Evolutionary conservation across 192 early-diverging fungal species (phyloP).

Genomic region (Dimargaris xerosporica): DNA sequence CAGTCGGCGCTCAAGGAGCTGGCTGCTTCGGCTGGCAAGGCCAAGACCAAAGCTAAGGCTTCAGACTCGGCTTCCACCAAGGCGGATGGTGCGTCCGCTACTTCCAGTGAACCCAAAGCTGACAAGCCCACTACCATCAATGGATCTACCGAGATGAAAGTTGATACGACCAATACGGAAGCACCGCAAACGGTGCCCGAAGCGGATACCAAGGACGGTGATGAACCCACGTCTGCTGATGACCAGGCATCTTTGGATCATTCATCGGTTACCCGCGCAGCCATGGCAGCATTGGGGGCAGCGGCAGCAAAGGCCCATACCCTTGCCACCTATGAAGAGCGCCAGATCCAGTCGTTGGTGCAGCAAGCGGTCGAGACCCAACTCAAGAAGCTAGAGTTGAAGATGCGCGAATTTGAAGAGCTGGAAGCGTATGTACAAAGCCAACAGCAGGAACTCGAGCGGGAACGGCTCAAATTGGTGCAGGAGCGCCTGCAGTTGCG

Average conservation of each 20-base stretch:
- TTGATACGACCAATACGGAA: constrained; percentile 6
- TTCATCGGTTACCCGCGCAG: constrained; percentile 58
- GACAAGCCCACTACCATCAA: not conserved
- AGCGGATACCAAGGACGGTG: constrained; percentile 10
- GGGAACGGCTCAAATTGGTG: constrained; percentile 25
- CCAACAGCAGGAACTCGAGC: constrained; percentile 70
- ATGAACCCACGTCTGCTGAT: constrained; percentile 13
- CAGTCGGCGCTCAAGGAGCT: constrained; percentile 68
- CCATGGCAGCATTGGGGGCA: constrained; percentile 75
- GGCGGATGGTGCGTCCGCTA: not conserved
- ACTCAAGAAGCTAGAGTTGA: constrained; percentile 76
- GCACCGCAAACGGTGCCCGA: constrained; percentile 15
- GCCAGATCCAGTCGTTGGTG: constrained; percentile 69
- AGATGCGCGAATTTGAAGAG: constrained; percentile 87
- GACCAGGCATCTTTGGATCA: too few species aligned
- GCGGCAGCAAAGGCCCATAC: constrained; percentile 81
- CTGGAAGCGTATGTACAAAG: constrained; percentile 73
- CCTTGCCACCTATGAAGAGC: constrained; percentile 70
- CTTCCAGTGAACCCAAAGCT: not conserved
- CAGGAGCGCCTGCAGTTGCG: constrained; percentile 23
- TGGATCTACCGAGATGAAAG: constrained; percentile 11
- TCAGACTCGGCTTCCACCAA: not conserved
- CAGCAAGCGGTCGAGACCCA: constrained; percentile 74
- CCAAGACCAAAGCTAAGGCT: constrained; percentile 9
- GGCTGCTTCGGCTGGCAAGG: constrained; percentile 16